These are phyloP conservation scores for Marchantia paleacea DNA, from an alignment of 225 moss, liverwort and hornwort species.

Conservation along the genomic window DNA sequence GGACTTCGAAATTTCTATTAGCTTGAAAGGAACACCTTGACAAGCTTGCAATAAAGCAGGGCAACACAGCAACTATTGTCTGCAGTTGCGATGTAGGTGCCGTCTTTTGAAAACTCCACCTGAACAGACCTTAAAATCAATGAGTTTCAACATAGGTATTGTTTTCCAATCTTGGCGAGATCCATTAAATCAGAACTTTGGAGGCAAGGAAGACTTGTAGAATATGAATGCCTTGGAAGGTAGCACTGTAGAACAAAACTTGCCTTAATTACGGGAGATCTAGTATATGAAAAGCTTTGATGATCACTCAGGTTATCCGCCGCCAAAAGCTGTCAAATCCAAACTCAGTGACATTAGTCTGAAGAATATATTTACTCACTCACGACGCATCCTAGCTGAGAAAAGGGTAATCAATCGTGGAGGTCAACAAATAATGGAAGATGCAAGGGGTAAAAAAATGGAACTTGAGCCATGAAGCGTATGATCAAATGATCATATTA, in stretches of 20 bases:
- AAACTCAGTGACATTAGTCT: background rate
- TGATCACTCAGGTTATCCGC: slow-evolving; percentile 41
- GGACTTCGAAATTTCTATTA: too few species aligned
- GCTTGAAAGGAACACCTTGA: slow-evolving; percentile 30
- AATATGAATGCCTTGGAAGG: background rate
- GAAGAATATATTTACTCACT: background rate
- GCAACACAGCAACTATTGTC: slow-evolving; percentile 52
- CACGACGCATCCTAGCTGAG: background rate
- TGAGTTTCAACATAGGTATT: background rate
- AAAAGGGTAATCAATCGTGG: background rate
- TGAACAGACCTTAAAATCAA: slow-evolving; percentile 16
- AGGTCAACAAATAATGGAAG: background rate
- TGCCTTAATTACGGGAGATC: slow-evolving; percentile 51
- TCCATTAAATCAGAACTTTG: background rate
- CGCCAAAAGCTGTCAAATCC: slow-evolving; percentile 34
- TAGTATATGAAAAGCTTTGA: slow-evolving; percentile 62
- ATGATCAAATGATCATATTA: background rate
- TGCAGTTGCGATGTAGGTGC: slow-evolving; percentile 48
- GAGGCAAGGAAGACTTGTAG: background rate
- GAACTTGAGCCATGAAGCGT: background rate
- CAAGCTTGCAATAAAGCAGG: slow-evolving; percentile 49
- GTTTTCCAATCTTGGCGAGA: background rate
- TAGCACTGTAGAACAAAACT: slow-evolving; percentile 9
- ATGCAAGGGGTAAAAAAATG: background rate
- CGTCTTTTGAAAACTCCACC: slow-evolving; percentile 50